Percentiles rank a stretch among this genome's conserved stretches.
phyloP scores from a whole-genome alignment of 345 rosid genomes.

The Theobroma cacao region DNA sequence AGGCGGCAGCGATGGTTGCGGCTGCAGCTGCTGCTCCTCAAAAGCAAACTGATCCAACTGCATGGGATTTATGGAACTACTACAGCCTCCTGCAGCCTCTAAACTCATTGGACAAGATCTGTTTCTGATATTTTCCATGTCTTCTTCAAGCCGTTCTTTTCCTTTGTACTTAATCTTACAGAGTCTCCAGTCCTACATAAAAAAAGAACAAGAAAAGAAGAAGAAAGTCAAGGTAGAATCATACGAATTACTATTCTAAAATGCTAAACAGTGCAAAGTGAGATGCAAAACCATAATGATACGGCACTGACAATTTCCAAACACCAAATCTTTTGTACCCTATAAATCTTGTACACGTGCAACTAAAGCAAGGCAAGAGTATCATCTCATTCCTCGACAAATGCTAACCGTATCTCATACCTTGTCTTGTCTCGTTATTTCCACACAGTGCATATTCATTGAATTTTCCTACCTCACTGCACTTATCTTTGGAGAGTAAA shows the following conservation, averaged over 20 bases:
- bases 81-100: not conserved
- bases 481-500: too few species aligned
- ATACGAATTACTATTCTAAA: too few species aligned
- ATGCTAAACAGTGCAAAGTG: too few species aligned
- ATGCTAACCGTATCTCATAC: too few species aligned
- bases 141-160: not conserved
- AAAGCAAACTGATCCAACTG: not conserved
- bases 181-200: not conserved
- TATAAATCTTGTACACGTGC: not conserved
- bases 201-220: not conserved
- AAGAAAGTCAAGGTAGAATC: not conserved
- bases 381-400: too few species aligned
- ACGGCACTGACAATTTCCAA: too few species aligned
- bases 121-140: not conserved
- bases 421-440: too few species aligned
- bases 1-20: not conserved
- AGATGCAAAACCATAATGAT: not conserved
- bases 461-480: too few species aligned
- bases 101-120: not conserved
- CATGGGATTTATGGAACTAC: not conserved
- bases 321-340: too few species aligned
- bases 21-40: not conserved
- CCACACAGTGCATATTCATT: too few species aligned
- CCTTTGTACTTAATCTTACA: conserved; percentile 6
- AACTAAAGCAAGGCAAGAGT: too few species aligned